Conservation (phyloP, 257 asterid genomes). For the Solanum appendiculatum region DNA sequence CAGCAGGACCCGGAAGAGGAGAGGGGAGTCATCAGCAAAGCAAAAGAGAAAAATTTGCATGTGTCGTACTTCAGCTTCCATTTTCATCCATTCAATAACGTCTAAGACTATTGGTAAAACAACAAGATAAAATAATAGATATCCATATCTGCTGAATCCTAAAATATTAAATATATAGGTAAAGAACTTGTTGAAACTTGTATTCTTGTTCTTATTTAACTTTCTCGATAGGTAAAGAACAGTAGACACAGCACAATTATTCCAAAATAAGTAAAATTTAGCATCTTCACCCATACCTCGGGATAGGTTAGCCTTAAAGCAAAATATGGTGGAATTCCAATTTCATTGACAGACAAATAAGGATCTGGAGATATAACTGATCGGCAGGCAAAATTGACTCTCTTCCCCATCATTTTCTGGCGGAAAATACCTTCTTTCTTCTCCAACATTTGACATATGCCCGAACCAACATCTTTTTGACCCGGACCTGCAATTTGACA, state of each 20-base stretch:
- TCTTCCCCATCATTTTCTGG: conserved; percentile 99
- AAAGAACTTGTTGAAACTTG: not conserved
- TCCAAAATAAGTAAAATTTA: not conserved
- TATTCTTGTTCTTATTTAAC: not conserved
- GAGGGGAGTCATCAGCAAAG: not conserved
- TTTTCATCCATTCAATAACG: not conserved
- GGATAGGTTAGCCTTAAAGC: conserved; percentile 88
- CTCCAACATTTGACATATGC: conserved; percentile 79
- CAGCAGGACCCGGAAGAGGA: not conserved
- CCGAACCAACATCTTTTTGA: conserved; percentile 41
- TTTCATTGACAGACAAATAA: conserved; percentile 85
- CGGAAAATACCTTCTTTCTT: conserved; percentile 97
- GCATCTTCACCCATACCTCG: conserved; percentile 44
- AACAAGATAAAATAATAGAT: not conserved
- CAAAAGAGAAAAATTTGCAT: not conserved
- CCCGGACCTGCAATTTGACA: conserved; percentile 38
- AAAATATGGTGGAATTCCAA: conserved; percentile 94
- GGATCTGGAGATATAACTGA: conserved; percentile 99
- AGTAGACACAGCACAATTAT: not conserved
- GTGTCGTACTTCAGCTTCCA: not conserved
- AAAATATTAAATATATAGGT: not conserved
- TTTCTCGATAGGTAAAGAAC: not conserved
- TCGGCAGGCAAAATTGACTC: conserved; percentile 94
- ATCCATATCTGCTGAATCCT: not conserved
- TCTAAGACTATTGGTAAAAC: not conserved